phyloP scores from a whole-genome alignment of 169 alveolate genomes.

The Besnoitia besnoiti region DNA sequence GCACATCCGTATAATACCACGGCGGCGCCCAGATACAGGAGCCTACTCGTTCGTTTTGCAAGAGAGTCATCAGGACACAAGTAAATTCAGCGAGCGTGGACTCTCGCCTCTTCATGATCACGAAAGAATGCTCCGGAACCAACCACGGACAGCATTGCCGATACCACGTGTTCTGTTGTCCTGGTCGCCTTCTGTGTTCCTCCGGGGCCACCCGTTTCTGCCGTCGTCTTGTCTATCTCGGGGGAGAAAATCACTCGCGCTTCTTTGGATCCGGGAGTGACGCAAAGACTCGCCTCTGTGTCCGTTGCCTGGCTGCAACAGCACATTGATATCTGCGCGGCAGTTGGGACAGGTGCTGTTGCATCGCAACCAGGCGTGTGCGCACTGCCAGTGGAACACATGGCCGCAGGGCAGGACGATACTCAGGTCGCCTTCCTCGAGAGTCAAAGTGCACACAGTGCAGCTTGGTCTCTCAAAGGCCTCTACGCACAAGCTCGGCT shows the following conservation, averaged over 20 bases:
- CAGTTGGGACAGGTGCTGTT: conserved; percentile 79
- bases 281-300: not conserved
- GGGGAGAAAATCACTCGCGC: not conserved
- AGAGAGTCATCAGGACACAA: too few relatives aligned
- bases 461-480: conserved; percentile 70
- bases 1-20: too few relatives aligned
- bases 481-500: not conserved
- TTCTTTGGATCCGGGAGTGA: not conserved
- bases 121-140: not conserved
- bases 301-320: not conserved
- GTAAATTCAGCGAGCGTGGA: too few relatives aligned
- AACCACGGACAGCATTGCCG: not conserved
- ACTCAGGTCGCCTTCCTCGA: conserved; percentile 47
- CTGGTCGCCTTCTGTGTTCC: not conserved
- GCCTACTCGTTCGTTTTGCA: too few relatives aligned
- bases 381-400: conserved; percentile 76
- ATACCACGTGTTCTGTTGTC: not conserved
- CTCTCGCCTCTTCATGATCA: too few relatives aligned
- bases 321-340: conserved; percentile 59
- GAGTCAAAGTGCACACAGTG: conserved; percentile 73
- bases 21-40: too few relatives aligned
- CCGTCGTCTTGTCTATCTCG: not conserved
- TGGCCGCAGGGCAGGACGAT: conserved; percentile 76
- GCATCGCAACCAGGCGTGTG: conserved; percentile 71
- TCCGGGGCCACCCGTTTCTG: not conserved